Evolutionary conservation across 768 basidiomycete species (phyloP).

Genomic region (Daedaleopsis sinensis): DNA sequence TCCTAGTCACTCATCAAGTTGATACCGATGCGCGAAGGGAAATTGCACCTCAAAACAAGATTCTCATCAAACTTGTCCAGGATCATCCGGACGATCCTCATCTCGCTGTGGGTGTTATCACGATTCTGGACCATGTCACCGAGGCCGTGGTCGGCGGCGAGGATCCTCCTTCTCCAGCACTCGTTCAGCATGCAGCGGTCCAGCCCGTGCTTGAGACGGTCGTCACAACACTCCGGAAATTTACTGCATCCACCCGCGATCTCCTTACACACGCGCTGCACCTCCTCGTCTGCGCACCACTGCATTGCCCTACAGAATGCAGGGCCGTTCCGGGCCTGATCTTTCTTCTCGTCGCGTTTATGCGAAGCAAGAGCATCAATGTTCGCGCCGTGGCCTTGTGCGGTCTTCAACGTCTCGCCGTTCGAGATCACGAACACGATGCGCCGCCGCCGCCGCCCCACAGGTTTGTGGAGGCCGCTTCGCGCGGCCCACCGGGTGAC

Average conservation of each 20-base stretch:
- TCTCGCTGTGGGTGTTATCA: constrained; percentile 51
- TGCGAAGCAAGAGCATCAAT: constrained; percentile 58
- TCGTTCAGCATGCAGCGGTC: constrained; percentile 40
- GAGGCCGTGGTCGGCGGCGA: constrained; percentile 44
- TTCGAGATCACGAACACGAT: constrained; percentile 46
- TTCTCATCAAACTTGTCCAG: constrained; percentile 48
- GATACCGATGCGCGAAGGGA: constrained; percentile 50
- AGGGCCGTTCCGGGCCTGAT: constrained; percentile 45
- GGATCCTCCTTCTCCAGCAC: constrained; percentile 37
- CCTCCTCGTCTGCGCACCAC: constrained; percentile 45
- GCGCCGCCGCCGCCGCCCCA: constrained; percentile 50
- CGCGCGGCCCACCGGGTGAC: constrained; percentile 47
- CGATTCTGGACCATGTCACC: constrained; percentile 49
- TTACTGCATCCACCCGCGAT: constrained; percentile 49
- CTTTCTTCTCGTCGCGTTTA: constrained; percentile 55
- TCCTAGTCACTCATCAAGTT: constrained; percentile 64
- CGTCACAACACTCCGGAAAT: constrained; percentile 46
- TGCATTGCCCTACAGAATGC: constrained; percentile 49
- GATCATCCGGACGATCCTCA: constrained; percentile 53
- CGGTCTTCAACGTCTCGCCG: constrained; percentile 55
- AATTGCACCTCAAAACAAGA: constrained; percentile 49
- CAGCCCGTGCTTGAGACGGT: constrained; percentile 46
- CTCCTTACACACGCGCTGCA: constrained; percentile 55
- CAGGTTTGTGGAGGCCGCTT: constrained; percentile 44
- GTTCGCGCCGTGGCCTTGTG: constrained; percentile 53